Evolutionary conservation across 176 grass and related monocot genomes (phyloP), one percentile per base, ranked within the genome.

Genomic region (Rhipidocladum racemiflorum): DNA sequence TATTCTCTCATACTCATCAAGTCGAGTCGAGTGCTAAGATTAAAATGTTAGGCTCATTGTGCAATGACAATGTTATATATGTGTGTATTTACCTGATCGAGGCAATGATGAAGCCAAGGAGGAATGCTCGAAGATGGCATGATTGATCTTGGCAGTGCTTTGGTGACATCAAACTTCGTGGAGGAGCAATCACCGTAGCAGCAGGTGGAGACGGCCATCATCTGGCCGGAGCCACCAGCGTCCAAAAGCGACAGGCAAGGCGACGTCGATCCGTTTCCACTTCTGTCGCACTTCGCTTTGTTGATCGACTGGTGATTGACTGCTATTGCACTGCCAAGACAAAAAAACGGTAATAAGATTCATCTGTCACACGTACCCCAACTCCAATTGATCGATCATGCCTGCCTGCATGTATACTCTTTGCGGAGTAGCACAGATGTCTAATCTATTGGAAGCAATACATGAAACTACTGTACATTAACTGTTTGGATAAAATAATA

Each of bases 51-150:
- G 13, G 6, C 45, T 57, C 34, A 57, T 28, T 21, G 24, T 46
- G 40, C 23, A 21, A 27, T n/a, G 18, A 24, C 21, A 63, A 54
- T 25, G 13, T 3, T 15, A 39, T 2, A 9, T 51, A 51, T 2
- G 48, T 18, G 35, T 34, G 9, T 54, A 14, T 11, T 23, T 78
- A 91, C 90, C 78, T 78, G 83, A 75, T 89, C 77, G 15, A 85
- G 87, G 27, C 78, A 82, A 75, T 83, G 63, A 63, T 88, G 90
- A 55, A 92, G 83, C 93, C 90, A 96, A 61, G 84, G 65, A 72
- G 93, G 90, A 44, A 96, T 79, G 44, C 27, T 87, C 11, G 93
- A 89, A 8, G 91, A 78, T 8, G 73, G 73, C 63, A 36, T 1
- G 50, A 69, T 9, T 8, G 73, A 50, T 12, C 15, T 65, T 6